Conservation (phyloP, 78 protist species). For the Protostelium mycophagum region DNA sequence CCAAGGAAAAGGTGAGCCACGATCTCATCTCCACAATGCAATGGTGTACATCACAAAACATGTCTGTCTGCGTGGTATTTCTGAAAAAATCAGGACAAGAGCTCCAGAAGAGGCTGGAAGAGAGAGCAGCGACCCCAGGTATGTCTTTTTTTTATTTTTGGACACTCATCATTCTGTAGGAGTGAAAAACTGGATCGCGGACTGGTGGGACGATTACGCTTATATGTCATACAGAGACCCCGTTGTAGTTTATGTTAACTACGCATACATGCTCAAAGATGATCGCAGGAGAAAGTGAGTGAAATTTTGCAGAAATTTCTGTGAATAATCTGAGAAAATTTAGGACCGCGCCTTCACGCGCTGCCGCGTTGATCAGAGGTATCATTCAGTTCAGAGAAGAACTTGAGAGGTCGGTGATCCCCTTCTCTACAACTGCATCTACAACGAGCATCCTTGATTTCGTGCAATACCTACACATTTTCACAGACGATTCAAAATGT, state of each 20-base stretch:
- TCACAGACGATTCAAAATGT: too few relatives aligned
- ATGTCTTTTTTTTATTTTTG: too few relatives aligned
- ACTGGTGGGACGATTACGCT: neutral
- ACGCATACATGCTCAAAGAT: neutral
- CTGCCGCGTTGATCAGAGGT: neutral
- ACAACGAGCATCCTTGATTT: too few relatives aligned
- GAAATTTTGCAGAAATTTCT: too few relatives aligned
- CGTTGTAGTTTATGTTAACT: neutral
- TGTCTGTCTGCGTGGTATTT: neutral
- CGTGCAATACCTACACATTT: too few relatives aligned
- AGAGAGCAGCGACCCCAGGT: neutral
- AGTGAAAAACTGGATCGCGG: neutral
- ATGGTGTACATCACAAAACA: neutral
- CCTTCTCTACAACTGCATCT: neutral
- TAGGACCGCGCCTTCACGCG: neutral
- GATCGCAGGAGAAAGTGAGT: neutral
- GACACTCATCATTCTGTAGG: too few relatives aligned
- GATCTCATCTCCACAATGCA: neutral
- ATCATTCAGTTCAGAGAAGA: neutral
- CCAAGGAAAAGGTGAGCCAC: neutral
- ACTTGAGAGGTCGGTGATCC: neutral
- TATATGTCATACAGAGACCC: neutral
- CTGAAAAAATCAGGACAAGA: neutral
- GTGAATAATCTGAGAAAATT: too few relatives aligned
- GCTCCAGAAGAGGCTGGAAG: neutral